Evolutionary conservation across 2,329 filamentous ascomycete species (phyloP), one percentile per base, ranked within the genome.

Genomic region (Trichophyton verrucosum): DNA sequence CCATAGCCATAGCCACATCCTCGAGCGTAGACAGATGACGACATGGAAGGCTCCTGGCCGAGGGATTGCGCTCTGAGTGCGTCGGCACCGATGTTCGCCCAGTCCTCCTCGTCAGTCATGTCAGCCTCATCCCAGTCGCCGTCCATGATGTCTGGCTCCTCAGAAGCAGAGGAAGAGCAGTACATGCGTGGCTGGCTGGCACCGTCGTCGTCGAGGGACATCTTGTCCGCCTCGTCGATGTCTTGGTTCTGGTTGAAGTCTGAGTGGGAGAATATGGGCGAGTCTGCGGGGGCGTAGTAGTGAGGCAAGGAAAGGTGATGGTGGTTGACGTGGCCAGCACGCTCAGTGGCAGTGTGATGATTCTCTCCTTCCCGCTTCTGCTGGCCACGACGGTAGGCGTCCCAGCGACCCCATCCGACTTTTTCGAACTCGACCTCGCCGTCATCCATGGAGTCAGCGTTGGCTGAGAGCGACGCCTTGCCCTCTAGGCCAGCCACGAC

Each of bases 331-430:
- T 42, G 57, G 36, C 36, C 57, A 49, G 51, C 56, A 78, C 36
- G 81, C 79, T 60, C 80, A 81, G 46, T 73, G 63, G 40, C 40
- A 44, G 40, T 44, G 33, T 38, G 33, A 38, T 38, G 33, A 44
- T n/a, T 17, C 4, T n/a, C 40, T 13, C 38, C 38, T 7, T 44
- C 40, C 40, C 33, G 33, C 33, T 59, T 68, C 77, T 81, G 77
- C 64, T 88, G 82, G 60, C 86, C 88, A 68, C 84, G 84, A 71
- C 84, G 81, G 71, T 85, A 85, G 64, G 91, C 94, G 74, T 95
- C 88, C 92, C 92, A 99, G 66, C 91, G 85, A 62, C 94, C 94
- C 92, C 92, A 97, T 70, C 92, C 92, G 62, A 96, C 90, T 80
- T 97, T 97, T 74, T 95, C 88, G 71, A 95, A 97, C 60, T 78